These are phyloP conservation scores for Suhomyces prunicola DNA, from an alignment of 805 yeast species.

Conservation along the genomic window DNA sequence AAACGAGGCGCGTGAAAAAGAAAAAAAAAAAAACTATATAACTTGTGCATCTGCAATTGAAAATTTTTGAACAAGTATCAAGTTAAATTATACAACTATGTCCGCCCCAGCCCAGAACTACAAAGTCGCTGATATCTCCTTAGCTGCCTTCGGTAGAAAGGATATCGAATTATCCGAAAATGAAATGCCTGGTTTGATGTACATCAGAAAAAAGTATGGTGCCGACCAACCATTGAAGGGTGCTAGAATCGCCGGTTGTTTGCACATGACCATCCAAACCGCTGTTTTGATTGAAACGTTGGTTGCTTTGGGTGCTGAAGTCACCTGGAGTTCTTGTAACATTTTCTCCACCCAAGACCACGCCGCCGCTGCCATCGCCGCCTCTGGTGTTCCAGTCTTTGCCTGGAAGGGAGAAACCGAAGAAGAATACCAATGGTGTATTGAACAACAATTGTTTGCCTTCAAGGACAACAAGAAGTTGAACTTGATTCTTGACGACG, in stretches of 20 bases:
- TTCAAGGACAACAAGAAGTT: conserved; percentile 94
- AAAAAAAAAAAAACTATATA: conserved; percentile 1
- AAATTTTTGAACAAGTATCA: conserved; percentile 4
- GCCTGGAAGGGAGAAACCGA: conserved; percentile 99
- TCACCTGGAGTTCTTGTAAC: conserved; percentile 99
- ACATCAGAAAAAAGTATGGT: conserved; percentile 92
- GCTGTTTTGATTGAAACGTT: conserved; percentile 98
- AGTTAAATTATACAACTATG: conserved; percentile 15
- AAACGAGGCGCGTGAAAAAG: neutral
- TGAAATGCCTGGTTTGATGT: conserved; percentile 99
- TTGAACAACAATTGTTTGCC: conserved; percentile 97
- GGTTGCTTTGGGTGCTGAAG: conserved; percentile 98
- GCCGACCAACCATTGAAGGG: conserved; percentile 92
- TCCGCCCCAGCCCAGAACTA: conserved; percentile 57
- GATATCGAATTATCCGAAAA: conserved; percentile 98
- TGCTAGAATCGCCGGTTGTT: conserved; percentile 98
- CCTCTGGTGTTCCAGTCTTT: conserved; percentile 97
- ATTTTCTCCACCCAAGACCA: conserved; percentile 99
- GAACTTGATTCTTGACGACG: conserved; percentile 97
- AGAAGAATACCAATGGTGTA: conserved; percentile 99
- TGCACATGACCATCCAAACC: conserved; percentile 99
- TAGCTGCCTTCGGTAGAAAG: conserved; percentile 99
- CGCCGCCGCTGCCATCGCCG: conserved; percentile 99
- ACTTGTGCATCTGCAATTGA: neutral
- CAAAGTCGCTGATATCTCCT: conserved; percentile 96